Conservation (phyloP, 2,329 filamentous ascomycete genomes). For the Davidsoniella australis region DNA sequence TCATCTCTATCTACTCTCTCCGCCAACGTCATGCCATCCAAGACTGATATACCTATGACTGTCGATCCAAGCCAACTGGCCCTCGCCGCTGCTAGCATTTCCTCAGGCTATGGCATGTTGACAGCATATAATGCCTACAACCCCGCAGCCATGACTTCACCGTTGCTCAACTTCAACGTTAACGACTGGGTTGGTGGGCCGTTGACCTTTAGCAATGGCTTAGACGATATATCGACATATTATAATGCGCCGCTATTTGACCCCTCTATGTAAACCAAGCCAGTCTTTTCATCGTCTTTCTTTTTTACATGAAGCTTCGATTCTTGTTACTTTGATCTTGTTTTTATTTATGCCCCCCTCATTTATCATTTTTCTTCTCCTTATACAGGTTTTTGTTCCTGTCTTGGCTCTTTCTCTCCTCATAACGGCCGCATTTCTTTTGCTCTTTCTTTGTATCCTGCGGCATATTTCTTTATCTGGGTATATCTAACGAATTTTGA, state of each 20-base stretch:
- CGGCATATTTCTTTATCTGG: no score
- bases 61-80: conserved; percentile 9
- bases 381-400: no score
- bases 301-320: no score
- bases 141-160: no score
- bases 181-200: conserved; percentile 1
- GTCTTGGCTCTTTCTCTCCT: no score
- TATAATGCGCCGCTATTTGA: conserved; percentile 1
- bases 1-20: not conserved
- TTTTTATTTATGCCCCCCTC: not conserved
- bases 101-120: no score
- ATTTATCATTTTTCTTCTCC: no score
- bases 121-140: no score
- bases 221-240: not conserved
- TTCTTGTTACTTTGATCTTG: not conserved
- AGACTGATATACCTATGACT: not conserved
- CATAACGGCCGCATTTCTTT: no score
- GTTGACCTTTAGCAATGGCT: not conserved
- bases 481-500: no score
- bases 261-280: not conserved
- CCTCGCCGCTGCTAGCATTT: not conserved
- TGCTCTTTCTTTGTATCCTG: no score
- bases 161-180: not conserved
- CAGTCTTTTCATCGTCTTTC: no score
- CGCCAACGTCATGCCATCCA: not conserved